phyloP scores from a whole-genome alignment of 306 rosid species.

The Glycine tomentella region DNA sequence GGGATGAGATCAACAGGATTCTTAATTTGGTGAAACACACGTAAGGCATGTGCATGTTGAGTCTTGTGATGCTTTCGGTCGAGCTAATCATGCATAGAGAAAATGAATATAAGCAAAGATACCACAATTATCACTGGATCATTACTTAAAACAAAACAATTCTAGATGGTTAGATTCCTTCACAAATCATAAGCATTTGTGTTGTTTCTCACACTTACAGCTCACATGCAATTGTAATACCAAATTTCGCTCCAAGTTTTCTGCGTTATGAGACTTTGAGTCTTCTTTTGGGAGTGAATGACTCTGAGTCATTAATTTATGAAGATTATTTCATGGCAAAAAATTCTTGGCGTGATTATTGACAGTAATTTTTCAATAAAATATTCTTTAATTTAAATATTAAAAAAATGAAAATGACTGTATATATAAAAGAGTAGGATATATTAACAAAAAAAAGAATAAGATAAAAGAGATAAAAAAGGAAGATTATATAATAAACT shows the following conservation, averaged over 20 bases:
- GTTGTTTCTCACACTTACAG: not conserved
- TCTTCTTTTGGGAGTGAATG: no score
- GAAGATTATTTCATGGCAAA: not conserved
- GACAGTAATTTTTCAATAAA: not conserved
- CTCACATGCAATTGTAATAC: not conserved
- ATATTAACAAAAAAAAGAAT: no score
- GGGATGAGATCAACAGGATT: conserved; percentile 32
- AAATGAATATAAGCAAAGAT: not conserved
- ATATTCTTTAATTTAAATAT: not conserved
- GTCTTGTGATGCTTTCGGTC: conserved; percentile 12
- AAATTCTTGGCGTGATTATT: not conserved
- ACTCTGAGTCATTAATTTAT: not conserved
- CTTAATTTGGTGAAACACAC: conserved; percentile 51
- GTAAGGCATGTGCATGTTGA: conserved; percentile 39
- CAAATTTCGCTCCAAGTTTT: not conserved
- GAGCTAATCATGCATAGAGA: not conserved
- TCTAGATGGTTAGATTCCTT: not conserved
- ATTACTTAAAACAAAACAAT: not conserved
- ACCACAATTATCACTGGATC: not conserved
- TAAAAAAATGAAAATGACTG: not conserved
- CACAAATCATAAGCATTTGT: conserved; percentile 1
- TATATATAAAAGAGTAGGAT: no score
- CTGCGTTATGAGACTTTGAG: no score
- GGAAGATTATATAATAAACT: not conserved
- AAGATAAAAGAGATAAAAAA: not conserved